Evolutionary conservation across 139 green algal genomes (phyloP).

Genomic region (Chlorella sorokiniana): DNA sequence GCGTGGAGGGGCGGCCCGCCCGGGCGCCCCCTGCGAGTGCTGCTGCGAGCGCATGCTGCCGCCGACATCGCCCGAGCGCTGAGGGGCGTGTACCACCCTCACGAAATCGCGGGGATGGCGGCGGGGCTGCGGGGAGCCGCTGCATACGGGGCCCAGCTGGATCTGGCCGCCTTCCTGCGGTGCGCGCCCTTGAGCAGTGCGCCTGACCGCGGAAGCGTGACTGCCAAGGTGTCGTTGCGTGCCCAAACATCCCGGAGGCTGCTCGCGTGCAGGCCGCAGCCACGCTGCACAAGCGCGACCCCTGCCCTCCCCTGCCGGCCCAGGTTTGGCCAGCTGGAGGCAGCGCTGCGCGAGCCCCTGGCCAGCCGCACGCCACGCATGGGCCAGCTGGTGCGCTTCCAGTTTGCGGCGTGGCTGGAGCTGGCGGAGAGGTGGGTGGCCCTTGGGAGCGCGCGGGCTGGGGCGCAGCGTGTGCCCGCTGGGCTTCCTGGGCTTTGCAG

Average conservation of each 20-base stretch:
- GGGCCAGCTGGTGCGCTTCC: neutral
- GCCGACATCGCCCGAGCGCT: neutral
- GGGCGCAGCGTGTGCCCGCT: neutral
- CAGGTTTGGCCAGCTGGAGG: constrained; percentile 17
- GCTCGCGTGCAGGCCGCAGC: neutral
- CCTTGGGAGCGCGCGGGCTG: neutral
- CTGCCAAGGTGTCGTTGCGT: neutral
- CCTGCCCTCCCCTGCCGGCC: neutral
- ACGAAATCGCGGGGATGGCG: neutral
- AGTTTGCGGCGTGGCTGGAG: constrained; percentile 18
- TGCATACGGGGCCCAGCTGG: neutral
- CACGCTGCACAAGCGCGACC: neutral
- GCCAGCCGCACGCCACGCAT: neutral
- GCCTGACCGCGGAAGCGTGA: neutral
- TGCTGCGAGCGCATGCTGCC: neutral
- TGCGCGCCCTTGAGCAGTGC: neutral
- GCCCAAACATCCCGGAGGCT: neutral
- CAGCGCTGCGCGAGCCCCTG: constrained; percentile 6
- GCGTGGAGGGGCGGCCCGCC: neutral
- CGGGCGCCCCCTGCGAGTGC: neutral
- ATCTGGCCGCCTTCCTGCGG: constrained; percentile 13
- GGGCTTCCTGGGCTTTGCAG: neutral
- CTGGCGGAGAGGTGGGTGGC: constrained; percentile 10
- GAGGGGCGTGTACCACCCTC: neutral
- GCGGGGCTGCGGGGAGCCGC: neutral